A percentile compares a stretch with the other conserved stretches of the same genome.
phyloP scores from a whole-genome alignment of 208 protist genomes.

The Crithidia fasciculata region DNA sequence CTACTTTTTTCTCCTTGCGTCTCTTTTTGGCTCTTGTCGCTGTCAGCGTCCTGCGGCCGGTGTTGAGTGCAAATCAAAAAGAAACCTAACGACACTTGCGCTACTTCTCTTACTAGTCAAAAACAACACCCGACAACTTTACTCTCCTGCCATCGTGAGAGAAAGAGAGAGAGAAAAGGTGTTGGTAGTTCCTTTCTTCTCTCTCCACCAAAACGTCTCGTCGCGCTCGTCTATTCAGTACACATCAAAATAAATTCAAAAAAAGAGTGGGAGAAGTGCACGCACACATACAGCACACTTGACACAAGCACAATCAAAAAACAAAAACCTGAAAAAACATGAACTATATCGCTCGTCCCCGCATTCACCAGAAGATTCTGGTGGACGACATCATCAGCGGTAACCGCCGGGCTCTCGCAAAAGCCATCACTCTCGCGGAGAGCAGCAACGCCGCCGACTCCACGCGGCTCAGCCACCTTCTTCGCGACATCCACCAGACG shows the following conservation, averaged over 20 bases:
- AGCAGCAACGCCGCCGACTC: constrained; percentile 42
- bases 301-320: neutral
- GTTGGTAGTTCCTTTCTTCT: too few relatives aligned
- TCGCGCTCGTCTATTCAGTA: too few relatives aligned
- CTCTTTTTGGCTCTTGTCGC: neutral
- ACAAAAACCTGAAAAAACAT: constrained; percentile 1
- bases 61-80: neutral
- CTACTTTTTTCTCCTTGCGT: neutral
- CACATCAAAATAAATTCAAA: too few relatives aligned
- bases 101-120: too few relatives aligned
- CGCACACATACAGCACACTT: neutral
- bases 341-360: constrained; percentile 38
- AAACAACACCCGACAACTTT: too few relatives aligned
- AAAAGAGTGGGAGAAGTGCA: neutral
- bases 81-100: neutral
- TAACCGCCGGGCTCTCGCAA: constrained; percentile 59
- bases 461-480: constrained; percentile 35
- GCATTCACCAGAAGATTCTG: constrained; percentile 23
- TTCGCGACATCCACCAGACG: constrained; percentile 43
- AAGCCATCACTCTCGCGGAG: constrained; percentile 80
- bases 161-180: too few relatives aligned
- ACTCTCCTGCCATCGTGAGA: too few relatives aligned
- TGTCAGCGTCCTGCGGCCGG: too few relatives aligned
- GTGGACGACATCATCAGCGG: constrained; percentile 46
- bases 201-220: too few relatives aligned